Evolutionary conservation across 768 basidiomycete genomes (phyloP).

Genomic region (Ephemerocybe angulata): DNA sequence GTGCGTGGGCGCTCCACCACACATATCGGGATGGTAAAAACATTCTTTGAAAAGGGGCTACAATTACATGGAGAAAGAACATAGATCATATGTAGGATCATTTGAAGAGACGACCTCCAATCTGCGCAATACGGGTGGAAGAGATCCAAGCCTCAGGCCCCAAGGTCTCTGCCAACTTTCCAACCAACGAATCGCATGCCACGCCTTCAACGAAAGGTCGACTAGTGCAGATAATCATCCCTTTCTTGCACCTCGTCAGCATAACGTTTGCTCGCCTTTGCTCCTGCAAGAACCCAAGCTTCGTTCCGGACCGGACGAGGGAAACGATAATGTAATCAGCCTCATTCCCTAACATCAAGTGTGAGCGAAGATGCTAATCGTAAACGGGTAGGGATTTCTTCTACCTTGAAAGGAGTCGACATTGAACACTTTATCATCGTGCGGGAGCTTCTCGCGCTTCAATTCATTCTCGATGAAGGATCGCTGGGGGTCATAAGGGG

Average conservation of each 20-base stretch:
- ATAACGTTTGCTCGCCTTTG: constrained; percentile 69
- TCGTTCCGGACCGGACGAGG: constrained; percentile 11
- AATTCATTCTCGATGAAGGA: constrained; percentile 47
- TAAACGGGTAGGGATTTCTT: too few species aligned
- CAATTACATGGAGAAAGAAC: not conserved
- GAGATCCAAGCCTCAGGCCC: too few species aligned
- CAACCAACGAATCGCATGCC: constrained; percentile 30
- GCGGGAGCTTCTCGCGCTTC: constrained; percentile 41
- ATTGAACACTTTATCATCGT: constrained; percentile 66
- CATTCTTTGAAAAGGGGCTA: too few species aligned
- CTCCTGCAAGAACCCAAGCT: constrained; percentile 54
- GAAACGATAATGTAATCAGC: constrained; percentile 37
- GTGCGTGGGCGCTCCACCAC: too few species aligned
- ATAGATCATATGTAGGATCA: too few species aligned
- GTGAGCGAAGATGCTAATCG: too few species aligned
- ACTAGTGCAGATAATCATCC: constrained; percentile 63
- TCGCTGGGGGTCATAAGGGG: constrained; percentile 73
- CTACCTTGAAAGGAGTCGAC: constrained; percentile 79
- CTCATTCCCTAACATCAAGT: too few species aligned
- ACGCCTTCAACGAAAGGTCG: constrained; percentile 45
- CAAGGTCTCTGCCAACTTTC: constrained; percentile 31
- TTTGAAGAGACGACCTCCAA: too few species aligned
- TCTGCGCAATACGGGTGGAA: too few species aligned
- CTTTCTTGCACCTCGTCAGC: constrained; percentile 65
- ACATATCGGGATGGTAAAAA: too few species aligned